A percentile compares a stretch with the other conserved stretches of the same genome.
Evolutionary conservation across 2,329 filamentous ascomycete genomes (phyloP).

Genomic region (Verticillium zaregamsianum): DNA sequence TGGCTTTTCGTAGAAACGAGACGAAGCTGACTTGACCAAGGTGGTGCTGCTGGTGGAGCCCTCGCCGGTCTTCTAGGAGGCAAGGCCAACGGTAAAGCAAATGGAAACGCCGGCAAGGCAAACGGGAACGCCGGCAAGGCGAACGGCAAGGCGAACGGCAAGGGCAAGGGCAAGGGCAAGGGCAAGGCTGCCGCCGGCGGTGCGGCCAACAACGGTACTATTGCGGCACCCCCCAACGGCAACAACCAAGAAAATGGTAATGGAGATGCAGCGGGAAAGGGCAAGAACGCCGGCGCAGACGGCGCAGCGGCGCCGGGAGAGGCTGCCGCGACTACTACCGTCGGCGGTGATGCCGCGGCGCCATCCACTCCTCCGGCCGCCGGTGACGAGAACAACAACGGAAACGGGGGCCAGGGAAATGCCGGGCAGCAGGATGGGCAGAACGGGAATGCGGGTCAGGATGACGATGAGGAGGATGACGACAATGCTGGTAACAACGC

Average conservation of each 20-base stretch:
- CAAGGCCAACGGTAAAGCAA: not conserved
- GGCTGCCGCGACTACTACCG: not conserved
- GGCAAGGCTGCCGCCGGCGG: not conserved
- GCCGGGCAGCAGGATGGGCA: not conserved
- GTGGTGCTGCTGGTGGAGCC: not conserved
- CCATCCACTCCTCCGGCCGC: not conserved
- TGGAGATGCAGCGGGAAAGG: not conserved
- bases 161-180: not conserved
- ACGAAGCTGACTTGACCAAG: not conserved
- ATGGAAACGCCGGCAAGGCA: not conserved
- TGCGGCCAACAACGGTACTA: not conserved
- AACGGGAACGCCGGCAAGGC: not conserved
- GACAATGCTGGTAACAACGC: not conserved
- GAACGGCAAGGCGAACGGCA: not conserved
- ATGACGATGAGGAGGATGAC: not conserved
- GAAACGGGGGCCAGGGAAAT: not conserved
- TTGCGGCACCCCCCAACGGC: not conserved
- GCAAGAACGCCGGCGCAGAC: not conserved
- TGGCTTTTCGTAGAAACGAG: not conserved
- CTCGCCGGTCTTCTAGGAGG: not conserved
- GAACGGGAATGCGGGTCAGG: not conserved
- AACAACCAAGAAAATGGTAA: not conserved
- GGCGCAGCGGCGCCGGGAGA: not conserved
- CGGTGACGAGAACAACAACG: not conserved
- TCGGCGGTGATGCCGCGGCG: not conserved